Conservation (phyloP, 371 early-diverging fungal genomes). For the Mortierella polycephala region DNA sequence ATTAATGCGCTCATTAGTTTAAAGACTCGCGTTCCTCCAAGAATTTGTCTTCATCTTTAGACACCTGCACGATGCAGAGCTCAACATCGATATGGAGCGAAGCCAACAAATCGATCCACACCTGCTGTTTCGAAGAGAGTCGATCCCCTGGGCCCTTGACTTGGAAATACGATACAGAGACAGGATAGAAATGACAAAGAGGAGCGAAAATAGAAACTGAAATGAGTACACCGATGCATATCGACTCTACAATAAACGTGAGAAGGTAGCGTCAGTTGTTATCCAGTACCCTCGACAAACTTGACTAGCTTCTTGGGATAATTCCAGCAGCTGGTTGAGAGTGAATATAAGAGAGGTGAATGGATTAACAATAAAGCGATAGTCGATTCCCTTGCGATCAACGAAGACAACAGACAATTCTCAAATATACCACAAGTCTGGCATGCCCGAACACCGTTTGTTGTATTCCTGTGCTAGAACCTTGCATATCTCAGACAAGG, state of each 20-base stretch:
- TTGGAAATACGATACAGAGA: conserved; percentile 4
- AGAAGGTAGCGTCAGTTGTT: not conserved
- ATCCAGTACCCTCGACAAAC: conserved; percentile 73
- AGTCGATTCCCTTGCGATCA: too few species aligned
- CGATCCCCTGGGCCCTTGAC: conserved; percentile 84
- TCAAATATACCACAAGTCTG: conserved; percentile 70
- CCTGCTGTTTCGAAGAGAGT: conserved; percentile 77
- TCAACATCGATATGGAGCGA: conserved; percentile 68
- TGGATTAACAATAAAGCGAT: not conserved
- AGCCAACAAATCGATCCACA: conserved; percentile 76
- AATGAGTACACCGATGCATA: not conserved
- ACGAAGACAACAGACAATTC: not conserved
- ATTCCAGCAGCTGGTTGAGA: conserved; percentile 66
- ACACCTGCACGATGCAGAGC: conserved; percentile 70
- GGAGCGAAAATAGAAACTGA: conserved; percentile 2
- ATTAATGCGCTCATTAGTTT: conserved; percentile 12
- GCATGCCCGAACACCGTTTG: conserved; percentile 74
- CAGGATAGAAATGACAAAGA: not conserved
- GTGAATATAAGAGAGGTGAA: not conserved
- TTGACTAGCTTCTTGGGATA: conserved; percentile 61
- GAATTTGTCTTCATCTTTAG: conserved; percentile 61
- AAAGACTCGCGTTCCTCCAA: conserved; percentile 21
- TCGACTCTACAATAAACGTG: not conserved
- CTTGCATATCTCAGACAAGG: conserved; percentile 66
- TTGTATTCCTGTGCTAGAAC: conserved; percentile 73